A percentile compares a stretch with the other conserved stretches of the same genome.
These are phyloP conservation scores for Globisporangium uncinulatum DNA, from an alignment of 352 stramenopile genomes.

Conservation along the genomic window DNA sequence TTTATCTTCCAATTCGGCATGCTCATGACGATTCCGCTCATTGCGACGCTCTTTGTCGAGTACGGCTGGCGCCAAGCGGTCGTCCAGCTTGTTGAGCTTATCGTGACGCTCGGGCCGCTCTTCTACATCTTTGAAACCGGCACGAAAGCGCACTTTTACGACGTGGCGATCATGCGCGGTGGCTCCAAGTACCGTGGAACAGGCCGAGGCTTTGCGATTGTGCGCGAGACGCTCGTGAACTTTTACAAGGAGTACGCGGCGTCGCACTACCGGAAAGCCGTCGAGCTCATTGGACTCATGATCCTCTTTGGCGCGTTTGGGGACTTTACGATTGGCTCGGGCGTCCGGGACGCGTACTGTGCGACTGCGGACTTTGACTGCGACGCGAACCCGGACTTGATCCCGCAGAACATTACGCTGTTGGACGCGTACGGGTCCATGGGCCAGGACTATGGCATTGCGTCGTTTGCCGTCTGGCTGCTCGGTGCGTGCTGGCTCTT, in stretches of 20 bases:
- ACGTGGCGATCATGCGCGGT: conserved; percentile 81
- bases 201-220: conserved; percentile 78
- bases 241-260: conserved; percentile 86
- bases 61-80: conserved; percentile 79
- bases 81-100: conserved; percentile 73
- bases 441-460: conserved; percentile 81
- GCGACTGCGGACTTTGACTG: conserved; percentile 41
- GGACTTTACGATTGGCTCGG: conserved; percentile 72
- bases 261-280: conserved; percentile 77
- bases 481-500: conserved; percentile 75
- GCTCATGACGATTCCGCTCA: conserved; percentile 82
- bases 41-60: conserved; percentile 79
- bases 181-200: conserved; percentile 84
- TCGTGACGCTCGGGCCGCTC: conserved; percentile 76
- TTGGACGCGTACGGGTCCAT: conserved; percentile 78
- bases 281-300: conserved; percentile 78
- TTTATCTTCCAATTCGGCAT: conserved; percentile 89
- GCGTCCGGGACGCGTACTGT: conserved; percentile 54
- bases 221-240: conserved; percentile 79
- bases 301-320: conserved; percentile 76
- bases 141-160: conserved; percentile 83
- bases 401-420: conserved; percentile 67
- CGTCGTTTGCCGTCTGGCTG: conserved; percentile 85
- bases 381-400: conserved; percentile 34
- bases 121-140: conserved; percentile 88